Evolutionary conservation across 164 flowering plant species (phyloP).

Genomic region (Berberis thunbergii): DNA sequence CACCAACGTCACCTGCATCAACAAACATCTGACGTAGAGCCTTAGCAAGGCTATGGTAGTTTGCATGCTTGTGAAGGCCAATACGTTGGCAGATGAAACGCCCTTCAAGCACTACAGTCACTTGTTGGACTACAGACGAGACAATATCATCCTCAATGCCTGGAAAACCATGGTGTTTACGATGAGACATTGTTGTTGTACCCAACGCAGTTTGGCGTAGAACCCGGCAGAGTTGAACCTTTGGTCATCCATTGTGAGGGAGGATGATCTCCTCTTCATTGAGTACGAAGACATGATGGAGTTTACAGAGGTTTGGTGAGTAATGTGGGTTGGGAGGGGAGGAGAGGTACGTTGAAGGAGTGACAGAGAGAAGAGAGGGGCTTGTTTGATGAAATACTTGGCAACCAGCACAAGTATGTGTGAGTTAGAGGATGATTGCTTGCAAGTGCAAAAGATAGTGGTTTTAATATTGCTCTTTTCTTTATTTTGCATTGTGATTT

Average conservation of each 20-base stretch:
- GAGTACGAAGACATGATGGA: no score
- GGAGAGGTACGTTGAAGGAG: neutral
- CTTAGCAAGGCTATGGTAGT: conserved; percentile 57
- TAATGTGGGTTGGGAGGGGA: neutral
- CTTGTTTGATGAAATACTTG: conserved; percentile 1
- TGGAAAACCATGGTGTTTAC: conserved; percentile 16
- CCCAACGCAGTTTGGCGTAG: conserved; percentile 9
- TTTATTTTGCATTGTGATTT: neutral
- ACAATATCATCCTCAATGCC: conserved; percentile 30
- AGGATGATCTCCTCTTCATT: conserved; percentile 30
- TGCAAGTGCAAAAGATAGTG: conserved; percentile 14
- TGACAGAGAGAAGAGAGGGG: conserved; percentile 2
- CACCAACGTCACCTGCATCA: conserved; percentile 18
- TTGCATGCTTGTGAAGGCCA: conserved; percentile 50
- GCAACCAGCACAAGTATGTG: neutral
- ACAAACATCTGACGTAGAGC: conserved; percentile 68
- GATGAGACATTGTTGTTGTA: conserved; percentile 6
- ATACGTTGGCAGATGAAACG: conserved; percentile 81
- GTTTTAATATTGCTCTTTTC: neutral
- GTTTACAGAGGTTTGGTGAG: conserved; percentile 25
- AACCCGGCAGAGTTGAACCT: conserved; percentile 5
- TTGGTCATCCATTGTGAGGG: conserved; percentile 5
- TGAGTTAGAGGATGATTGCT: conserved; percentile 6
- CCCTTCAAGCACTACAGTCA: conserved; percentile 76
- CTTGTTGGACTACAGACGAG: conserved; percentile 45